These are phyloP conservation scores for Setomelanomma holmii DNA, from an alignment of 2,329 filamentous ascomycete genomes.

Conservation along the genomic window DNA sequence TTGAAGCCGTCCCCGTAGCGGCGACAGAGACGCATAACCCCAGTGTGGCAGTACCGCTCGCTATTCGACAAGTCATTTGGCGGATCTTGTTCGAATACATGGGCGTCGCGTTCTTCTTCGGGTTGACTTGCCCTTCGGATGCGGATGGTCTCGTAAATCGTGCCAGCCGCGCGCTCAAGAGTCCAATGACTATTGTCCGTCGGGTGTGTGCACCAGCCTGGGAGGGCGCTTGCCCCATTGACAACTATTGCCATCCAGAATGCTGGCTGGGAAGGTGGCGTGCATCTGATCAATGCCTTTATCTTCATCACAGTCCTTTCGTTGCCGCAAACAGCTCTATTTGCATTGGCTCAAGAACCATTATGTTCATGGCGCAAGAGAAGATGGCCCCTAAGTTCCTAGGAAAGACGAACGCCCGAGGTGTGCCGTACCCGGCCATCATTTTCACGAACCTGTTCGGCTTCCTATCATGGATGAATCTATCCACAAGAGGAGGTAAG, in stretches of 20 bases:
- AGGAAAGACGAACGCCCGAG: constrained; percentile 70
- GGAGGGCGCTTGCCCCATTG: too few species aligned
- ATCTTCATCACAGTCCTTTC: constrained; percentile 69
- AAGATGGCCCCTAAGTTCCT: constrained; percentile 74
- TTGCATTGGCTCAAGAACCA: constrained; percentile 77
- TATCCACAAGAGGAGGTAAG: constrained; percentile 69
- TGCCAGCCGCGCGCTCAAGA: constrained; percentile 69
- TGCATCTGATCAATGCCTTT: constrained; percentile 75
- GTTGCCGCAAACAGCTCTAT: constrained; percentile 71
- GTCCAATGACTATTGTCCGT: constrained; percentile 51
- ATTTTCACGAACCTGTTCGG: constrained; percentile 75
- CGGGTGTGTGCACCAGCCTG: too few species aligned
- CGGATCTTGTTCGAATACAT: constrained; percentile 55
- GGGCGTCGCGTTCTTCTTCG: constrained; percentile 53
- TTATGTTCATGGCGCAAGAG: constrained; percentile 78
- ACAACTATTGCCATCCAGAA: constrained; percentile 68
- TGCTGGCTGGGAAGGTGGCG: constrained; percentile 75
- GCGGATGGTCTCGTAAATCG: constrained; percentile 68
- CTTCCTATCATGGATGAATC: constrained; percentile 76
- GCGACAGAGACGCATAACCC: constrained; percentile 52
- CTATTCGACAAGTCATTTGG: constrained; percentile 56
- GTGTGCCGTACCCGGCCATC: constrained; percentile 67
- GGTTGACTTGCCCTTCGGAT: constrained; percentile 74
- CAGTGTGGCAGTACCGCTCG: constrained; percentile 53
- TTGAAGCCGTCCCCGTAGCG: constrained; percentile 47